phyloP scores from a whole-genome alignment of 257 asterid species.

The Solanum stenotomum region DNA sequence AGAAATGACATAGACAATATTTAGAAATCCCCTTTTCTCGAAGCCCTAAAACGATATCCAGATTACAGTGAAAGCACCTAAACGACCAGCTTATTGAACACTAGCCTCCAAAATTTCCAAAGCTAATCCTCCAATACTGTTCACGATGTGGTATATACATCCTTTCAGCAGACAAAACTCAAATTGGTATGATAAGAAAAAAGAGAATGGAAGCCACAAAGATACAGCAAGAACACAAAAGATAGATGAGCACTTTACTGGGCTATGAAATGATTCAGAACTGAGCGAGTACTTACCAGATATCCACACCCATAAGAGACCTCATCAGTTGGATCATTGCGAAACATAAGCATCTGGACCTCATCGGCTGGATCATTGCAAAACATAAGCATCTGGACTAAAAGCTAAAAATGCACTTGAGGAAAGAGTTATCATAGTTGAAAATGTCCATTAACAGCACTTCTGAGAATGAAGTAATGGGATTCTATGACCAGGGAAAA shows the following conservation, averaged over 20 bases:
- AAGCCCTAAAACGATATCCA: not conserved
- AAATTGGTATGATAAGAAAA: not conserved
- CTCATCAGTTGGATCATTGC: not conserved
- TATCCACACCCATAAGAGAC: not conserved
- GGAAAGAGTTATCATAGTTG: not conserved
- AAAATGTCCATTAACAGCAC: not conserved
- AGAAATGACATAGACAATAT: too few species aligned
- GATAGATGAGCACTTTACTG: not conserved
- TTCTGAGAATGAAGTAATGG: rapidly evolving
- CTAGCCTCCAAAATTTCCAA: not conserved
- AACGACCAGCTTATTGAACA: not conserved
- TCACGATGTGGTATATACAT: not conserved
- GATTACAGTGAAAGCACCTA: not conserved
- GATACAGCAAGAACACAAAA: not conserved
- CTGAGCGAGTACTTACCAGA: not conserved
- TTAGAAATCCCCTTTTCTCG: not conserved
- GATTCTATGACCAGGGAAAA: not conserved
- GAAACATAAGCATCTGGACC: not conserved
- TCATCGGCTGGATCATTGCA: not conserved
- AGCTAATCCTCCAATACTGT: not conserved
- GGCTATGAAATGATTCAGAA: not conserved
- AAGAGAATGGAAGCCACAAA: not conserved
- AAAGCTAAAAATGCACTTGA: not conserved
- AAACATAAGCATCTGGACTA: not conserved
- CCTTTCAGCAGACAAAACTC: not conserved